Evolutionary conservation across 2,329 filamentous ascomycete genomes (phyloP).

Genomic region (Dothiorella sarmentorum): DNA sequence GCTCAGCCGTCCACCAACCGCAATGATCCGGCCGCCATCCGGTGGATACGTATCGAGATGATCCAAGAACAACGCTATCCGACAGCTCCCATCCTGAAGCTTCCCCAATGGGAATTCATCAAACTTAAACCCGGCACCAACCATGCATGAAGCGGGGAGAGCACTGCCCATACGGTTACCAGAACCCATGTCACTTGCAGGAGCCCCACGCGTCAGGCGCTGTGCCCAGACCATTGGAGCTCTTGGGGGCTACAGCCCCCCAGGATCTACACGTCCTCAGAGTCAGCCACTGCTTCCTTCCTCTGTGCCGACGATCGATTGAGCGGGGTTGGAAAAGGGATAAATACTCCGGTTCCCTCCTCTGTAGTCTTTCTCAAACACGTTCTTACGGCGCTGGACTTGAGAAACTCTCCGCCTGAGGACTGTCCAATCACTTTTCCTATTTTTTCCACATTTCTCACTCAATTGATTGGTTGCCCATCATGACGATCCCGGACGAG

Average conservation of each 20-base stretch:
- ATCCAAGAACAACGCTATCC: background rate
- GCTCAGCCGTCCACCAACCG: slow-evolving; percentile 6
- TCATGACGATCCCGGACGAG: slow-evolving; percentile 67
- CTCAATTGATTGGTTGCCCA: slow-evolving; percentile 19
- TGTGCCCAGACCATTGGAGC: slow-evolving; percentile 12
- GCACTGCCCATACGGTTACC: background rate
- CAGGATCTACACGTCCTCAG: slow-evolving; percentile 9
- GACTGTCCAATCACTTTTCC: background rate
- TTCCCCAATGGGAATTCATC: background rate
- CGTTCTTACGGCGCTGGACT: background rate
- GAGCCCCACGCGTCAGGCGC: slow-evolving; percentile 14
- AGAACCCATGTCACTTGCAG: slow-evolving; percentile 13
- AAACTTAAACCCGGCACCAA: background rate
- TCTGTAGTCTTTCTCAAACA: background rate
- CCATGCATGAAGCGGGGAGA: slow-evolving; percentile 12
- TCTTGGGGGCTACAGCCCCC: slow-evolving; percentile 4
- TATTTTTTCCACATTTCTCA: background rate
- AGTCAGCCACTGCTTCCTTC: slow-evolving; percentile 19
- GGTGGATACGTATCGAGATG: background rate
- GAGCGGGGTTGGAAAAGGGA: slow-evolving; percentile 16
- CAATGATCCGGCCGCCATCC: background rate
- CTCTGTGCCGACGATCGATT: slow-evolving; percentile 16
- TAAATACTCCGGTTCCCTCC: slow-evolving; percentile 7
- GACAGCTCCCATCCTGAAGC: background rate
- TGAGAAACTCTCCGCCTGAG: slow-evolving; percentile 2